phyloP scores from a whole-genome alignment of 2,329 filamentous ascomycete genomes.

The Aspergillus felis region DNA sequence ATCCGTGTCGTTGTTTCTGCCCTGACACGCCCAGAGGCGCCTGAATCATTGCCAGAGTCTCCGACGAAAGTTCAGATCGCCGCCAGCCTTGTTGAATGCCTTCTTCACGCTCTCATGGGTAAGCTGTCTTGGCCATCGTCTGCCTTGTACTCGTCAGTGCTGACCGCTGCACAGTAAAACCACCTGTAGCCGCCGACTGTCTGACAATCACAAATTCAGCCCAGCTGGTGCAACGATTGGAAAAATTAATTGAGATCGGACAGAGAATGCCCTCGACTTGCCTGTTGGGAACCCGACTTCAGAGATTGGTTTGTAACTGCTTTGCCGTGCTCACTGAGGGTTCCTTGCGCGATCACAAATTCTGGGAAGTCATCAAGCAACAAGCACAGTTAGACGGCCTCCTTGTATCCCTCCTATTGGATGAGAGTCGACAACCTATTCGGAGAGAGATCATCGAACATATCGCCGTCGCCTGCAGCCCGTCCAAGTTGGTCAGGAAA shows the following conservation, averaged over 20 bases:
- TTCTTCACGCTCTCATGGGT: conserved; percentile 56
- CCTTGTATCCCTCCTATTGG: conserved; percentile 41
- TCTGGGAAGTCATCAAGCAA: conserved; percentile 45
- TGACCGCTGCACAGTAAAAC: conserved; percentile 20
- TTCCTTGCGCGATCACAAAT: conserved; percentile 42
- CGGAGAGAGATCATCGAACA: conserved; percentile 38
- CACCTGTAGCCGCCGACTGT: conserved; percentile 22
- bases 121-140: conserved; percentile 17
- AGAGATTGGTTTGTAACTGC: conserved; percentile 40
- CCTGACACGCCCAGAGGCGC: conserved; percentile 55
- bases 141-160: background rate
- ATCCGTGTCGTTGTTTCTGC: conserved; percentile 57
- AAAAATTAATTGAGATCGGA: conserved; percentile 32
- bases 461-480: conserved; percentile 35
- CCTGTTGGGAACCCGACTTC: conserved; percentile 17
- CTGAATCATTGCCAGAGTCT: conserved; percentile 43
- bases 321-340: conserved; percentile 49
- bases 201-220: conserved; percentile 32
- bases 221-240: conserved; percentile 32
- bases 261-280: conserved; percentile 12
- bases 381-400: conserved; percentile 35
- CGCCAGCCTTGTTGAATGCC: conserved; percentile 54
- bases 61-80: conserved; percentile 49
- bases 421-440: conserved; percentile 39
- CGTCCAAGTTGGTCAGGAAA: conserved; percentile 29